phyloP scores from a whole-genome alignment of 2,329 filamentous ascomycete species.

The Huntiella omanensis region DNA sequence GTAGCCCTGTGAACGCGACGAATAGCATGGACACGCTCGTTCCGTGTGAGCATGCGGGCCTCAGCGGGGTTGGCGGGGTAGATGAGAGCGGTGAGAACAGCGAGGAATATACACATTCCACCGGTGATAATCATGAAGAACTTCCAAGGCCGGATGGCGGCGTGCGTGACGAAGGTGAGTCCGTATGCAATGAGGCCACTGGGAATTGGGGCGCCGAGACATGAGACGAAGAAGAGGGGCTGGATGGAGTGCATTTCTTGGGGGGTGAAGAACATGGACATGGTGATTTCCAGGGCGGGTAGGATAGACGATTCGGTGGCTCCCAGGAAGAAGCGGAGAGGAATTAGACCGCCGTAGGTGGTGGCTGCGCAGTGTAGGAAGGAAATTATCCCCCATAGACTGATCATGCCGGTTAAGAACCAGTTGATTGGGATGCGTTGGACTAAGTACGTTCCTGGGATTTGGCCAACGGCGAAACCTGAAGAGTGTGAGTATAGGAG shows the following conservation, averaged over 20 bases:
- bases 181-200: conserved; percentile 15
- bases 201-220: conserved; percentile 15
- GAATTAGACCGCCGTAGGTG: conserved; percentile 12
- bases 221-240: conserved; percentile 16
- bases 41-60: conserved; percentile 14
- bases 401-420: not conserved
- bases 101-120: conserved; percentile 33
- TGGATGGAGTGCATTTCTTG: conserved; percentile 15
- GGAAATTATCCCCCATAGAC: conserved; percentile 12
- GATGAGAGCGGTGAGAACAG: conserved; percentile 31
- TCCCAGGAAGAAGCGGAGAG: conserved; percentile 14
- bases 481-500: not conserved
- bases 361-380: conserved; percentile 13
- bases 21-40: conserved; percentile 16
- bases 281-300: conserved; percentile 9
- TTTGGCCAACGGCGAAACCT: conserved; percentile 5
- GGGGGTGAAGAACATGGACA: conserved; percentile 15
- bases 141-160: conserved; percentile 24
- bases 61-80: conserved; percentile 32
- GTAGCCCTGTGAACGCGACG: conserved; percentile 14
- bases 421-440: not conserved
- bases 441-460: conserved; percentile 5
- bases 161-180: conserved; percentile 17
- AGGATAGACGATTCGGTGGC: conserved; percentile 13
- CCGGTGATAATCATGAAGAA: conserved; percentile 41